Evolutionary conservation across 352 stramenopile species (phyloP).

Genomic region (Thalassiosira mediterranea): DNA sequence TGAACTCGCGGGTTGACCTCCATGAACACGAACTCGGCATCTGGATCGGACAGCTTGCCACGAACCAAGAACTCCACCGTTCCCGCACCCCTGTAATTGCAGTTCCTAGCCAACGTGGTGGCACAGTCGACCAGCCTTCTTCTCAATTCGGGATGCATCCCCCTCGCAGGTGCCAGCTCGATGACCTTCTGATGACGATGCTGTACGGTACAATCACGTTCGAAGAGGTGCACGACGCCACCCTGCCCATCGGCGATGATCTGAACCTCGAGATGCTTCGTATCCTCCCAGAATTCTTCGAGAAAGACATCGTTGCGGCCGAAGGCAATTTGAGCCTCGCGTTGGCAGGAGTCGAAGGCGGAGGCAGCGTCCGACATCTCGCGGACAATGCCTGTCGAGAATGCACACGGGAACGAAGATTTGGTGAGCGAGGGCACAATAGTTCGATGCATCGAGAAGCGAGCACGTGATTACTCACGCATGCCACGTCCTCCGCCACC

Average conservation of each 20-base stretch:
- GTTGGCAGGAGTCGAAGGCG: slow-evolving; percentile 54
- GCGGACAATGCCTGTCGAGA: slow-evolving; percentile 88
- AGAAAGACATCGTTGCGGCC: slow-evolving; percentile 95
- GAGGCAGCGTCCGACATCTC: slow-evolving; percentile 60
- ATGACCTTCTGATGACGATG: slow-evolving; percentile 97
- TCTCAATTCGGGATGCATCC: slow-evolving; percentile 84
- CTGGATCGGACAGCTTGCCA: no score
- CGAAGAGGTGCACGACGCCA: slow-evolving; percentile 93
- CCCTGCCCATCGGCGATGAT: slow-evolving; percentile 85
- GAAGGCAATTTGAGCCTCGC: slow-evolving; percentile 82
- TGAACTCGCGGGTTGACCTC: slow-evolving; percentile 99
- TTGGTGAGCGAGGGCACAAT: no score
- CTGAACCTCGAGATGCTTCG: slow-evolving; percentile 97
- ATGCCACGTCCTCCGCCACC: slow-evolving; percentile 94
- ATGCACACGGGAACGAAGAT: slow-evolving; percentile 97
- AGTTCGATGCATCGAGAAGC: no score
- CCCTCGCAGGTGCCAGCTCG: slow-evolving; percentile 90
- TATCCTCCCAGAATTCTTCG: slow-evolving; percentile 93
- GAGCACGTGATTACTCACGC: no score
- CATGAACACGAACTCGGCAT: slow-evolving; percentile 92
- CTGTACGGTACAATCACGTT: slow-evolving; percentile 98
- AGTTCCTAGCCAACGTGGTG: slow-evolving; percentile 74
- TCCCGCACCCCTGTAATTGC: slow-evolving; percentile 94
- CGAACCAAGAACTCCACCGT: slow-evolving; percentile 97
- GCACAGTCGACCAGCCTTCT: slow-evolving; percentile 62